Percentiles rank a stretch among this genome's conserved stretches.
Conservation (phyloP, 2,329 filamentous ascomycete species). For the Coleophoma eucalyptorum region DNA sequence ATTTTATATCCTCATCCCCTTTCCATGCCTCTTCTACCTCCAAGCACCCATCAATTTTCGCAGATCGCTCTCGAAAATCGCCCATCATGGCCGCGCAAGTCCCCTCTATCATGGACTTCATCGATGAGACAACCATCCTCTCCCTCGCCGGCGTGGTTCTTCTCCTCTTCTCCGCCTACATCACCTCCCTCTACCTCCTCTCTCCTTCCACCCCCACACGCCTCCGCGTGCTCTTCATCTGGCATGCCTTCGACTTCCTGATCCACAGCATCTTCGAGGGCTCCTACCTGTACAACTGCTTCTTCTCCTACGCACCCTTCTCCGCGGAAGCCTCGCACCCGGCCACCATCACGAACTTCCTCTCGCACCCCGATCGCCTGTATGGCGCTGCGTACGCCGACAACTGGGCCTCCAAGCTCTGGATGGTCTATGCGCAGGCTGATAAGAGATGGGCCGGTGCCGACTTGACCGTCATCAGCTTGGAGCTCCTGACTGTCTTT, state of each 20-base stretch:
- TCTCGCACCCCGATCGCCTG: constrained; percentile 42
- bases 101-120: constrained; percentile 31
- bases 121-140: constrained; percentile 56
- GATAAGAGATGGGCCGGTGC: constrained; percentile 61
- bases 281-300: constrained; percentile 89
- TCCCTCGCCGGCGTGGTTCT: constrained; percentile 53
- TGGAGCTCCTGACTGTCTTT: constrained; percentile 64
- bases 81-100: background rate
- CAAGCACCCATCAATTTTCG: too few relatives aligned
- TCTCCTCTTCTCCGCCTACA: constrained; percentile 47
- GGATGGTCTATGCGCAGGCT: constrained; percentile 67
- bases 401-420: constrained; percentile 53
- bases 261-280: constrained; percentile 92
- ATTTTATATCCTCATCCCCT: too few relatives aligned
- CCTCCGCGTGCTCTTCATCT: constrained; percentile 79
- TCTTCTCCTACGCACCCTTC: constrained; percentile 61
- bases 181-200: constrained; percentile 40
- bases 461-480: constrained; percentile 58
- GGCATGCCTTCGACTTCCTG: constrained; percentile 90
- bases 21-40: too few relatives aligned
- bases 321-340: constrained; percentile 32
- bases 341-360: constrained; percentile 36
- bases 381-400: constrained; percentile 53
- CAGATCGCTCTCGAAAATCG: background rate
- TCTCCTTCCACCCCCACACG: constrained; percentile 34